These are phyloP conservation scores for Elsinoe fawcettii DNA, from an alignment of 2,329 filamentous ascomycete species.

Conservation along the genomic window DNA sequence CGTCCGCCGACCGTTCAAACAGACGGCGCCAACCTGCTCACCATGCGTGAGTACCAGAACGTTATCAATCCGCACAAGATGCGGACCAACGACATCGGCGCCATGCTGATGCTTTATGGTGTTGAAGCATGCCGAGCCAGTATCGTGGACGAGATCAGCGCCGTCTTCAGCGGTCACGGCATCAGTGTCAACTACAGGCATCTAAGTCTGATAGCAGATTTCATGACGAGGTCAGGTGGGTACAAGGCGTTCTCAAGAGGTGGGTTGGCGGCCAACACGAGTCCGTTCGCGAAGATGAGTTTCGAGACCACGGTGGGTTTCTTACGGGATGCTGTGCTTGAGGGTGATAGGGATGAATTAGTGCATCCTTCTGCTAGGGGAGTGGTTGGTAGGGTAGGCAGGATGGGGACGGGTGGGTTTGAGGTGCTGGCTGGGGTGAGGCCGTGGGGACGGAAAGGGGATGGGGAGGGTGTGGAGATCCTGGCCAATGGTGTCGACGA, in stretches of 20 bases:
- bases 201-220: constrained; percentile 89
- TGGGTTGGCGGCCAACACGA: constrained; percentile 75
- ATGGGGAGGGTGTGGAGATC: constrained; percentile 13
- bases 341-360: constrained; percentile 84
- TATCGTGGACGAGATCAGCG: constrained; percentile 78
- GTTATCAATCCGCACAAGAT: constrained; percentile 80
- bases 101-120: constrained; percentile 78
- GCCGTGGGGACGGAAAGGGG: constrained; percentile 18
- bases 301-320: constrained; percentile 97
- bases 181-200: constrained; percentile 89
- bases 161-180: constrained; percentile 82
- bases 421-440: constrained; percentile 58
- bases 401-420: constrained; percentile 83
- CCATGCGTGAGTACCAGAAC: constrained; percentile 82
- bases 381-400: constrained; percentile 75
- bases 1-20: constrained; percentile 58
- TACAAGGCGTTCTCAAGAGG: constrained; percentile 91
- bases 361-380: constrained; percentile 78
- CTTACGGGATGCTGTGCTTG: constrained; percentile 82
- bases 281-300: constrained; percentile 96
- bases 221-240: constrained; percentile 89
- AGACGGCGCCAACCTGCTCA: constrained; percentile 76
- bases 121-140: constrained; percentile 84
- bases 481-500: constrained; percentile 5
- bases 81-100: constrained; percentile 85